Percentiles rank a stretch among this genome's conserved stretches.
phyloP scores from a whole-genome alignment of 2,329 filamentous ascomycete species.

The Arthrobotrys musiformis region DNA sequence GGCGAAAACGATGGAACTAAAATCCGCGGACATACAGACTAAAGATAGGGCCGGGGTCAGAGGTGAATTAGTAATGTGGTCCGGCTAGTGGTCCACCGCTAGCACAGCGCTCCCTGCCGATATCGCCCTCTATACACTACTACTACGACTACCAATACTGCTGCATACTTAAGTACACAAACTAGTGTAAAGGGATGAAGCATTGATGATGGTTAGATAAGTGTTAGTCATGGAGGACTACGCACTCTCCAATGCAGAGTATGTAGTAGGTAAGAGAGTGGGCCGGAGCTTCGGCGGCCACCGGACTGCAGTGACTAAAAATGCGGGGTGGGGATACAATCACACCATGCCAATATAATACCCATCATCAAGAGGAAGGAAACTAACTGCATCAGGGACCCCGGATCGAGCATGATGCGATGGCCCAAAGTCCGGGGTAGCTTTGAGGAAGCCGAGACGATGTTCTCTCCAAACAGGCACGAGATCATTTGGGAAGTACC shows the following conservation, averaged over 20 bases:
- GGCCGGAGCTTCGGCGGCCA: constrained; percentile 1
- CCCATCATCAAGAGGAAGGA: not conserved
- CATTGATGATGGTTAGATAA: too few species aligned
- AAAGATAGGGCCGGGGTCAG: constrained; percentile 17
- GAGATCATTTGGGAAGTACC: too few species aligned
- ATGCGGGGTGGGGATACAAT: constrained; percentile 41
- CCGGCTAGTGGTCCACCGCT: constrained; percentile 15
- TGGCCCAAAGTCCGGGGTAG: too few species aligned
- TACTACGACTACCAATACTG: too few species aligned
- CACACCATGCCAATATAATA: constrained; percentile 45
- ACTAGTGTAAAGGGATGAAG: too few species aligned
- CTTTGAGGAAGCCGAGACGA: too few species aligned
- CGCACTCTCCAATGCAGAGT: too few species aligned
- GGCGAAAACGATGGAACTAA: too few species aligned
- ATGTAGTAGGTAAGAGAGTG: not conserved
- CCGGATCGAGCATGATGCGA: constrained; percentile 45
- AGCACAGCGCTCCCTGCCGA: constrained; percentile 30
- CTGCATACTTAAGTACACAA: too few species aligned
- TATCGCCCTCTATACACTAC: constrained; percentile 47
- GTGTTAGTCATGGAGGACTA: too few species aligned
- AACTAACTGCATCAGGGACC: constrained; percentile 15
- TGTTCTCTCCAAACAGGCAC: too few species aligned
- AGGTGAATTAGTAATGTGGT: constrained; percentile 36
- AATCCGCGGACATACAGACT: constrained; percentile 20
- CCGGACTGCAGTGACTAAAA: not conserved